Evolutionary conservation across 352 stramenopile species (phyloP).

Genomic region (Phytophthora fragariaefolia): DNA sequence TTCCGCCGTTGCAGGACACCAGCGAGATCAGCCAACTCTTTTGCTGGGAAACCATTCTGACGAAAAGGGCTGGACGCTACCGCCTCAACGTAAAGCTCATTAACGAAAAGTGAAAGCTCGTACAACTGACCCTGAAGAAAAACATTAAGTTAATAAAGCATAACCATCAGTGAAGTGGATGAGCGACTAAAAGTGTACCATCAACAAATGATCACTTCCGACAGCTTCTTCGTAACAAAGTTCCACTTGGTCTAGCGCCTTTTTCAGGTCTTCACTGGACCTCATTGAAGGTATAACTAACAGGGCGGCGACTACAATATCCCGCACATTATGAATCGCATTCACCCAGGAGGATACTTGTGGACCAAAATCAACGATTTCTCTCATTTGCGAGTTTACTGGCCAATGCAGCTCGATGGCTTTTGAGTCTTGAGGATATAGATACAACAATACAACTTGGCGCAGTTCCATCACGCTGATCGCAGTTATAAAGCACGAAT

Average conservation of each 20-base stretch:
- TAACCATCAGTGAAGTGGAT: too few species aligned
- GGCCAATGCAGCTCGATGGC: constrained; percentile 16
- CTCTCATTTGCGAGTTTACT: constrained; percentile 28
- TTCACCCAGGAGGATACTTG: constrained; percentile 42
- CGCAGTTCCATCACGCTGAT: constrained; percentile 25
- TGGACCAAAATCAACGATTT: constrained; percentile 17
- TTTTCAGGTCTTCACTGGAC: constrained; percentile 34
- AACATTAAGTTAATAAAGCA: not conserved
- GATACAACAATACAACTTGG: constrained; percentile 6
- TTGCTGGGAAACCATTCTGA: constrained; percentile 13
- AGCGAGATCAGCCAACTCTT: constrained; percentile 34
- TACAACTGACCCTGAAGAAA: constrained; percentile 42
- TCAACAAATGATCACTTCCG: constrained; percentile 31
- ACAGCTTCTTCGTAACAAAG: constrained; percentile 36
- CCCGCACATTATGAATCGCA: constrained; percentile 32
- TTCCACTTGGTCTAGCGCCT: constrained; percentile 29
- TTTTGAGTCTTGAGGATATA: constrained; percentile 12
- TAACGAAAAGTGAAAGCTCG: constrained; percentile 40
- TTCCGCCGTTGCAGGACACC: constrained; percentile 39
- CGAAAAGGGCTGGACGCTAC: constrained; percentile 56
- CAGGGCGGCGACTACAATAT: constrained; percentile 29
- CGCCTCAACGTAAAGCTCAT: constrained; percentile 57
- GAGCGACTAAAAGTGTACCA: too few species aligned
- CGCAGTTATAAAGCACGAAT: constrained; percentile 36
- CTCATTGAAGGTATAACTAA: constrained; percentile 44